Evolutionary conservation across 345 rosid species (phyloP), one percentile per base, ranked within the genome.

Genomic region (Ailanthus altissimus): DNA sequence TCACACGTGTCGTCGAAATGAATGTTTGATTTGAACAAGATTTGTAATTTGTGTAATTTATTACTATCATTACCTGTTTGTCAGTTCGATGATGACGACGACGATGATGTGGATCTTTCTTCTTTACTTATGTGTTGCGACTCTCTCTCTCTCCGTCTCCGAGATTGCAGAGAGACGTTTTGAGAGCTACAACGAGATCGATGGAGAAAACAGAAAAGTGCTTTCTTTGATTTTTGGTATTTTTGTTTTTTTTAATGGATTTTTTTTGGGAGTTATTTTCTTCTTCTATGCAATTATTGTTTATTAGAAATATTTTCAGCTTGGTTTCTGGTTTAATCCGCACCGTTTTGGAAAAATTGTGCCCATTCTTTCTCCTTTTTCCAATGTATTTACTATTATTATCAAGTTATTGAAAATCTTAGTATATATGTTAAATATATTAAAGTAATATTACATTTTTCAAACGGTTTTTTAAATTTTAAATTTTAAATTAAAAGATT

Each of bases 1-100:
- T 46, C 59, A 72, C 23, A 66, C 64, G 78, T 76, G 78, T 60
- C 81, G 75, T 77, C 61, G 58, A 59, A 45, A 73, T n/a, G 50
- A 38, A 13, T 8, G 47, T 47, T 49, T 49, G 21, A 23, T 32
- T 32, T 36, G 49, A 47, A 4, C 26, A 40, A 47, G 67, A 63
- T 63, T 15, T 49, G 23, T 54, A 20, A 71, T 54, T 53, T 26
- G 67, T 11, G 40, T 16, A 16, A 60, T 59, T 60, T 16, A 16
- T 40, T 23, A 5, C n/a, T 72, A 46, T 47, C 18, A 20, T 50
- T 74, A 63, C 58, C 68, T 62, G 70, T 49, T 62, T 62, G 49
- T 49, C 61, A 56, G 75, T 40, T 57, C 64, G 64, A 50, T 40
- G 73, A 51, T 2, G 49, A 60, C 10, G 67, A 47, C 43, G 46